Percentiles rank a stretch among this genome's conserved stretches.
Evolutionary conservation across 2,329 filamentous ascomycete species (phyloP).

Genomic region (Trichoderma citrinoviride): DNA sequence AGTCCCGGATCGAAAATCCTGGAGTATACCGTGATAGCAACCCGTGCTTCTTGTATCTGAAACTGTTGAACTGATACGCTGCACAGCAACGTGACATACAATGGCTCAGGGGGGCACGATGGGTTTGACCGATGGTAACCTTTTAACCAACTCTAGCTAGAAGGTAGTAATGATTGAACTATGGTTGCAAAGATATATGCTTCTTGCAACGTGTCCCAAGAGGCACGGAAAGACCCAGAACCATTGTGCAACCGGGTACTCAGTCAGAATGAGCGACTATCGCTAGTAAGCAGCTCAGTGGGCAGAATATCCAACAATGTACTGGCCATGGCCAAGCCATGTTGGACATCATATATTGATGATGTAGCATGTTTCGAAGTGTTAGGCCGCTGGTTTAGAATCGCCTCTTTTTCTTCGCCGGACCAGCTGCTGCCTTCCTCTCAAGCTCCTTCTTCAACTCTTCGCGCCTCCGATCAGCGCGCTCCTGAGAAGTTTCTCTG

Average conservation of each 20-base stretch:
- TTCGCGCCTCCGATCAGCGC: constrained; percentile 50
- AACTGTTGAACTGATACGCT: neutral
- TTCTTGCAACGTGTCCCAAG: neutral
- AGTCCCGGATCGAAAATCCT: neutral
- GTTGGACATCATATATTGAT: neutral
- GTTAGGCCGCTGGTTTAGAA: constrained; percentile 39
- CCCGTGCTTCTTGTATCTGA: no score
- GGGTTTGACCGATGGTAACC: neutral
- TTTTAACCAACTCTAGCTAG: neutral
- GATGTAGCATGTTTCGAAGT: neutral
- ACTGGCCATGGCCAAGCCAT: neutral
- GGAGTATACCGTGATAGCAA: neutral
- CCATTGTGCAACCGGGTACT: neutral
- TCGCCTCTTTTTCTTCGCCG: constrained; percentile 55
- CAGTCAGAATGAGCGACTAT: neutral
- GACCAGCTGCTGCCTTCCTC: constrained; percentile 48
- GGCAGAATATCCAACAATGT: neutral
- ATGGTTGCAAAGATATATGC: neutral
- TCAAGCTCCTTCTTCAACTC: constrained; percentile 52
- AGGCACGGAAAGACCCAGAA: neutral
- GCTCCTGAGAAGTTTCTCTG: constrained; percentile 45
- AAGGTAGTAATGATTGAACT: neutral
- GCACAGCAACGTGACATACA: neutral
- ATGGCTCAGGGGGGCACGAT: neutral
- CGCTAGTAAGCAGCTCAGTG: neutral